phyloP scores from a whole-genome alignment of 2,329 filamentous ascomycete species.

The Xylariaceae sp. region DNA sequence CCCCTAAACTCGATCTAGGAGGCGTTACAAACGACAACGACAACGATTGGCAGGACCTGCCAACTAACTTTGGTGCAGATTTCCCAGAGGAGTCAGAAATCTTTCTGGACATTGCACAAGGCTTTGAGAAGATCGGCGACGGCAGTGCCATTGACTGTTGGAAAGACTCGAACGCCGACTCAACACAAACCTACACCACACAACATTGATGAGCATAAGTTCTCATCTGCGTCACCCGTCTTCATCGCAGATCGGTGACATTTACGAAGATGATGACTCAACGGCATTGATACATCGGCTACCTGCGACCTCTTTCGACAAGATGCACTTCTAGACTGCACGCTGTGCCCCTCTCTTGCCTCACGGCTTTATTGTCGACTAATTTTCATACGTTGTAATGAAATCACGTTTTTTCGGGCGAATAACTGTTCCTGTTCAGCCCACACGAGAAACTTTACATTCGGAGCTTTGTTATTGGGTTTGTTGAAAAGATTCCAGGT shows the following conservation, averaged over 20 bases:
- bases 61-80: conserved; percentile 50
- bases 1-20: conserved; percentile 34
- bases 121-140: conserved; percentile 68
- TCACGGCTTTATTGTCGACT: conserved; percentile 32
- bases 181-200: conserved; percentile 36
- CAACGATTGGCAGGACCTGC: conserved; percentile 40
- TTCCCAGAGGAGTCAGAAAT: conserved; percentile 56
- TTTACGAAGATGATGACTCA: conserved; percentile 18
- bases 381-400: conserved; percentile 23
- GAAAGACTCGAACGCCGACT: conserved; percentile 31
- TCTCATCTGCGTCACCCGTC: conserved; percentile 15
- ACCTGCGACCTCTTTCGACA: background rate
- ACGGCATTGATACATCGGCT: conserved; percentile 9
- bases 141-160: conserved; percentile 31
- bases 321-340: conserved; percentile 12
- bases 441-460: conserved; percentile 21
- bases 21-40: conserved; percentile 34
- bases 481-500: conserved; percentile 11
- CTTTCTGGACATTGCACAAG: conserved; percentile 65
- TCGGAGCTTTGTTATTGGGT: conserved; percentile 19
- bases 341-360: conserved; percentile 22
- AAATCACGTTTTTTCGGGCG: conserved; percentile 15
- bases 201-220: conserved; percentile 4
- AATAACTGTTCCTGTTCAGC: conserved; percentile 12
- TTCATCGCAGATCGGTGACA: conserved; percentile 24